Evolutionary conservation across 306 rosid genomes (phyloP), one percentile per base, ranked within the genome.

Genomic region (Sechiopsis laciniata): DNA sequence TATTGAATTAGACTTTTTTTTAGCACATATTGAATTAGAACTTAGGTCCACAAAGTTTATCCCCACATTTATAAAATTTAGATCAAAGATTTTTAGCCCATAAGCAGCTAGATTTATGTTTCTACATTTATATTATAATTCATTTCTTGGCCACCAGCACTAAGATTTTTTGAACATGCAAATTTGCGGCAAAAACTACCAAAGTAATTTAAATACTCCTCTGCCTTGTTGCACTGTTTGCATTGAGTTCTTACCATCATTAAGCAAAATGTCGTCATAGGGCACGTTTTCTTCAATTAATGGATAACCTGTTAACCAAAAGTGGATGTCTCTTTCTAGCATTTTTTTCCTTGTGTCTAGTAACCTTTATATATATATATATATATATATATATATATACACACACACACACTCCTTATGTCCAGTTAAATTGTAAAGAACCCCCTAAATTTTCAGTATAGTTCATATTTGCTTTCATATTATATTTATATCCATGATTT

Each of bases 81-180:
- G 24, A 64, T 16, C 51, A 16, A 32, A 4, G 37, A 64, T 37
- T 9, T 62, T 35, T 2, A 37, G 29, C 24, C 42, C 15, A 22
- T 29, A 57, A 9, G 10, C 64, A 55, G 32, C 64, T 22, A 21
- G 19, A 61, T 12, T 32, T 29, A 10, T 61, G 7, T 26, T 61
- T 13, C 8, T 60, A 14, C 3, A 4, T 24, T 20, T 11, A 21
- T 13, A 8, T 22, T 8, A 21, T 58, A n/a, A n/a, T n/a, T 20
- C 12, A 20, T 59, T 60, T 11, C 10, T 24, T 62, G 40, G n/a
- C 48, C 2, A 22, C 15, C 64, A 1, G 19, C 66, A 8, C 19
- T 26, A 65, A 13, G 71, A 10, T 65, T 42, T 9, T 10, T 48
- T 19, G 22, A 67, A 67, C 56, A 67, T 67, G 73, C 73, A 67